These are phyloP conservation scores for Aristolochia californica DNA, from an alignment of 164 flowering plant species.

Conservation along the genomic window DNA sequence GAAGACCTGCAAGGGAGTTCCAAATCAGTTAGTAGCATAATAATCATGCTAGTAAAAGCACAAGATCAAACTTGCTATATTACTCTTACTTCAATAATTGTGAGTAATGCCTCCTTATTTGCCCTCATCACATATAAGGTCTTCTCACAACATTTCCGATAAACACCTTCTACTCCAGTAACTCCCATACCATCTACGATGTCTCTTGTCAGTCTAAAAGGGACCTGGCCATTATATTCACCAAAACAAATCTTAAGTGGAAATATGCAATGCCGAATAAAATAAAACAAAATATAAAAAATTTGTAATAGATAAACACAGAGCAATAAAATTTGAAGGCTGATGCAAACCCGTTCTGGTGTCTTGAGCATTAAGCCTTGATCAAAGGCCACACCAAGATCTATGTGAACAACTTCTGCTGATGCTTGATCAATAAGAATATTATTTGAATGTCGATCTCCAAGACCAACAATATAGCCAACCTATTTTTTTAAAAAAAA, in stretches of 20 bases:
- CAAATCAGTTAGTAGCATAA: background rate
- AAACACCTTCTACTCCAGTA: constrained; percentile 93
- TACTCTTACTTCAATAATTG: constrained; percentile 74
- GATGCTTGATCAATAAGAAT: constrained; percentile 86
- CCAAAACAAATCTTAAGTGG: no score
- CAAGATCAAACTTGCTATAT: background rate
- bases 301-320: no score
- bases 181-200: constrained; percentile 97
- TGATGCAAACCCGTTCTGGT: constrained; percentile 71
- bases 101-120: constrained; percentile 90
- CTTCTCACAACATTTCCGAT: constrained; percentile 94
- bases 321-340: background rate
- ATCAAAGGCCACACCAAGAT: constrained; percentile 98
- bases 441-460: constrained; percentile 96
- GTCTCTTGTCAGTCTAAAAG: constrained; percentile 97
- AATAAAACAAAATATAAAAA: no score
- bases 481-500: constrained; percentile 33
- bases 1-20: constrained; percentile 58
- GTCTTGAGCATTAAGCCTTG: constrained; percentile 99
- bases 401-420: constrained; percentile 98
- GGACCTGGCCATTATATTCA: constrained; percentile 42
- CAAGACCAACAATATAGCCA: constrained; percentile 98
- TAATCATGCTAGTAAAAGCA: background rate
- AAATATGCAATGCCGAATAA: no score
- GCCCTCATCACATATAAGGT: constrained; percentile 92